Conservation (phyloP, 2,329 filamentous ascomycete species). For the Didymella arachidicola region DNA sequence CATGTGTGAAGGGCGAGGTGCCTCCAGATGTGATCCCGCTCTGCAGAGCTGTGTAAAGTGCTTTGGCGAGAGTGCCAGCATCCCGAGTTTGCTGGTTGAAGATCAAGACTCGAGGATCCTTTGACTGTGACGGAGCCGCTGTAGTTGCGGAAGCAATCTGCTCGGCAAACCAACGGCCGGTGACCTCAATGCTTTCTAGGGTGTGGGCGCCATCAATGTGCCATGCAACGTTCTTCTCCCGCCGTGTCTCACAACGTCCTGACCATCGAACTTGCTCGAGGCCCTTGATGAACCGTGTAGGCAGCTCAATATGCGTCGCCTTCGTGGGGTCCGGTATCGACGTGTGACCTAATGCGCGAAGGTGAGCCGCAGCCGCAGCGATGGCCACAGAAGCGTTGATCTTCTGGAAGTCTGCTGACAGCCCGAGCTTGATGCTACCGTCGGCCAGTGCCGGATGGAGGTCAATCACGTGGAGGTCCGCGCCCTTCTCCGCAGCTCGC, state of each 20-base stretch:
- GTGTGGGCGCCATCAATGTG: constrained; percentile 90
- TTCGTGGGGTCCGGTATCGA: constrained; percentile 49
- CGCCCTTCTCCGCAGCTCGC: constrained; percentile 61
- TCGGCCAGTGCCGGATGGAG: constrained; percentile 58
- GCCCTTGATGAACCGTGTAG: constrained; percentile 69
- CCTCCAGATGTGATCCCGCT: constrained; percentile 35
- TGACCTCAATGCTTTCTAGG: constrained; percentile 78
- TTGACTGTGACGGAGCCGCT: constrained; percentile 28
- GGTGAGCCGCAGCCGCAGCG: constrained; percentile 66
- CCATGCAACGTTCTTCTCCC: constrained; percentile 68
- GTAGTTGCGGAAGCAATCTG: constrained; percentile 48
- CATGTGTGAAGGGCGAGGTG: constrained; percentile 69
- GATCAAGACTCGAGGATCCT: constrained; percentile 67
- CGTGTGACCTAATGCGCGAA: constrained; percentile 56
- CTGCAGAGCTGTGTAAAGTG: constrained; percentile 66
- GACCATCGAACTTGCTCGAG: constrained; percentile 72
- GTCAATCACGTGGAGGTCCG: constrained; percentile 57
- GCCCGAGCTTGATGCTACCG: constrained; percentile 61
- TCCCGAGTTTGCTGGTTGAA: constrained; percentile 95
- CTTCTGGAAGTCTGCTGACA: constrained; percentile 69
- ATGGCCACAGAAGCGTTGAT: constrained; percentile 69
- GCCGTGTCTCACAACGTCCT: constrained; percentile 78
- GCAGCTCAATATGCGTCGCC: constrained; percentile 56
- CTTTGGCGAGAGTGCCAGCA: constrained; percentile 69
- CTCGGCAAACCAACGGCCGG: constrained; percentile 76